Evolutionary conservation across 371 early-diverging fungal species (phyloP).

Genomic region (Apophysomyces variabilis): DNA sequence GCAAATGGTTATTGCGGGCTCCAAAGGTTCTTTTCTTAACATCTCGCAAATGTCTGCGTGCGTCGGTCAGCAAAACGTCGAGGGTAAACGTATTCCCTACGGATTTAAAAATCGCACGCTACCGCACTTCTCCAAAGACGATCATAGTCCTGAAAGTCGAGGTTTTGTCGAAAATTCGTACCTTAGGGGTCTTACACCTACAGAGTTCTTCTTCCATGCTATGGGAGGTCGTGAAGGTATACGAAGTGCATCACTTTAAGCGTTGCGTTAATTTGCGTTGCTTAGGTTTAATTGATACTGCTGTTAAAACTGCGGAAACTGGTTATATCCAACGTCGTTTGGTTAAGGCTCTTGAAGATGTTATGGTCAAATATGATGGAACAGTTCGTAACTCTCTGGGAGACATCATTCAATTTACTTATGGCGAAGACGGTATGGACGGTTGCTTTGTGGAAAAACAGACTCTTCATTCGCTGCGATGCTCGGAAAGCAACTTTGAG

Average conservation of each 20-base stretch:
- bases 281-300: slow-evolving; percentile 93
- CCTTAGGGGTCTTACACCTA: slow-evolving; percentile 96
- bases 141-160: slow-evolving; percentile 95
- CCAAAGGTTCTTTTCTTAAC: slow-evolving; percentile 99
- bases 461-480: slow-evolving; percentile 69
- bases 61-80: slow-evolving; percentile 99
- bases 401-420: slow-evolving; percentile 94
- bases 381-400: slow-evolving; percentile 97
- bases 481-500: slow-evolving; percentile 75
- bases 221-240: slow-evolving; percentile 99
- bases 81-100: slow-evolving; percentile 99
- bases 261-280: background rate
- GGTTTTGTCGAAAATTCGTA: slow-evolving; percentile 99
- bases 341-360: slow-evolving; percentile 99
- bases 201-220: slow-evolving; percentile 99
- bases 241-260: background rate
- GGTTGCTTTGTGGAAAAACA: slow-evolving; percentile 92
- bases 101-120: slow-evolving; percentile 97
- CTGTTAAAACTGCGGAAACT: slow-evolving; percentile 99
- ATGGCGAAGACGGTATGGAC: slow-evolving; percentile 99
- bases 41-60: slow-evolving; percentile 99
- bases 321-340: slow-evolving; percentile 99
- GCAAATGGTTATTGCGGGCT: slow-evolving; percentile 99
- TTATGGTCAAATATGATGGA: slow-evolving; percentile 98
- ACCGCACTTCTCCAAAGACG: slow-evolving; percentile 99